Base-by-base conservation (phyloP, 148 eudicot genomes). In the Heliosperma pusillum region DNA sequence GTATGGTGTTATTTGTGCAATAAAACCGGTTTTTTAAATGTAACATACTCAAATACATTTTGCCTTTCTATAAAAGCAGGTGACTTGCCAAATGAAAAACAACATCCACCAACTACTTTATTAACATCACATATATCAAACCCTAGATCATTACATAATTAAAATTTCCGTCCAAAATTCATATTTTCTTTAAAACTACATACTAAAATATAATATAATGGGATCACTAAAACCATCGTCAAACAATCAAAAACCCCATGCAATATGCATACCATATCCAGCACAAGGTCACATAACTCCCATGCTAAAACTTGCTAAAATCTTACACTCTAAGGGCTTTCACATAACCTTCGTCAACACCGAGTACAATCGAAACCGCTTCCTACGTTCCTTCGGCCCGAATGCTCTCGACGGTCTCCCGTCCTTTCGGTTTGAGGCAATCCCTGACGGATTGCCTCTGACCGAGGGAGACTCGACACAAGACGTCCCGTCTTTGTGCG, bases 391-490 rank as follows among this genome's bases (percentile, higher is more conserved):
- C 61, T 65, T 25, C 1, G 87, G 89, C 0, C 73, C 86, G 1
- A 7, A 24, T 57, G 61, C 82, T 21, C 76, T 85, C 2, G 44
- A 58, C 22, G 81, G 84, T 57, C 71, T 71, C 78, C 74, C 78
- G 0, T 9, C 76, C 2, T 87, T 87, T 76, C 27, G 62, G 10
- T 87, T 83, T 20, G 81, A 75, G 58, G 22, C 83, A 45, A 83
- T 87, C 9, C 75, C 86, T 4, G 90, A 87, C 9, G 88, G 90
- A 6, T 36, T 87, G 7, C 85, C 88, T 0, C 80, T 74, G 0
- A 33, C 74, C 0, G 83, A 82, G 16, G 73, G 71, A 0, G 82
- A 84, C 21, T 29, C 77, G 24, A 78, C 87, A 0, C 86, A 84
- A 66, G 82, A 85, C 61, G 59, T 79, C 68, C 57, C 52, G 0